These are phyloP conservation scores for Boletus speciosus DNA, from an alignment of 768 basidiomycete species.

Conservation along the genomic window DNA sequence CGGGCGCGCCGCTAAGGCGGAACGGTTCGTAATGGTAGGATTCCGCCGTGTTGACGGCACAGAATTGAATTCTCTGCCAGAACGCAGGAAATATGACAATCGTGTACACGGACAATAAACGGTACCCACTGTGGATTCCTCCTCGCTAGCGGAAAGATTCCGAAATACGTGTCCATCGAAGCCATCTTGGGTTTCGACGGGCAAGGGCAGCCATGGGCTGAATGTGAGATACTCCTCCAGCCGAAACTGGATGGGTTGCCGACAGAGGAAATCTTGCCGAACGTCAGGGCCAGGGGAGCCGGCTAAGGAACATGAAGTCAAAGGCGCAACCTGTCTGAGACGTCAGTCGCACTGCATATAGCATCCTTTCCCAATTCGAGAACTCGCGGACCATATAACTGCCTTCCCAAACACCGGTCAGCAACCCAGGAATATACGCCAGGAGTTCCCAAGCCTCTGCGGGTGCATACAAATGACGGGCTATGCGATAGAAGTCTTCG, in stretches of 20 bases:
- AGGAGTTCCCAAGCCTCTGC: constrained; percentile 25
- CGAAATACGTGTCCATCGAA: constrained; percentile 25
- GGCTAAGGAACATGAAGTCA: constrained; percentile 15
- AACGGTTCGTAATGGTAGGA: constrained; percentile 31
- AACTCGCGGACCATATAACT: constrained; percentile 47
- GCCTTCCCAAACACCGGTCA: constrained; percentile 62
- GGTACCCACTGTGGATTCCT: constrained; percentile 25
- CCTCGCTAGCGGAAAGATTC: constrained; percentile 18
- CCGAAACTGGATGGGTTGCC: constrained; percentile 49
- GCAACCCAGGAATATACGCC: constrained; percentile 40
- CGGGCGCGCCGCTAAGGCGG: constrained; percentile 27
- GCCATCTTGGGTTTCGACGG: constrained; percentile 15
- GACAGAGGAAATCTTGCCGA: constrained; percentile 38
- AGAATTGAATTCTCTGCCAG: constrained; percentile 24
- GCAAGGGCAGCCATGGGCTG: constrained; percentile 36
- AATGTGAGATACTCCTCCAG: constrained; percentile 45
- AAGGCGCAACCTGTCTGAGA: constrained; percentile 26
- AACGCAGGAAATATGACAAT: constrained; percentile 19
- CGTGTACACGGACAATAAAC: constrained; percentile 6
- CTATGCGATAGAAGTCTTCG: constrained; percentile 38
- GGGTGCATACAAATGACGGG: constrained; percentile 12
- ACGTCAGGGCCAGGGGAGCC: constrained; percentile 6
- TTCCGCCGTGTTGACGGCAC: constrained; percentile 24
- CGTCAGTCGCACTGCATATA: constrained; percentile 14
- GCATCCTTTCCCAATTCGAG: constrained; percentile 12